These are phyloP conservation scores for Suillus cothurnatus DNA, from an alignment of 768 basidiomycete genomes.

Conservation along the genomic window DNA sequence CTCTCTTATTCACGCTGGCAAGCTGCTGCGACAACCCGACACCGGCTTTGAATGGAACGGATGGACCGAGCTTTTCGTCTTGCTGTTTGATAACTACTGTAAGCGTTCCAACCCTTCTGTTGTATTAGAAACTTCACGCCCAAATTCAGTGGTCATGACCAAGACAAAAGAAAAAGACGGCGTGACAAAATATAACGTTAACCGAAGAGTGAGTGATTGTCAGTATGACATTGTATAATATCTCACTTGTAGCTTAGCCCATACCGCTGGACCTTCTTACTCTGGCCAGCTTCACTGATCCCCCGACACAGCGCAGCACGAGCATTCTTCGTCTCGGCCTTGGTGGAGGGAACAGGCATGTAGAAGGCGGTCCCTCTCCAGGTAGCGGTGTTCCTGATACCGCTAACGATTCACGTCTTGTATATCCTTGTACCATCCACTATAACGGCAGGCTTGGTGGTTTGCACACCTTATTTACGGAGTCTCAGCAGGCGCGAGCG, in stretches of 20 bases:
- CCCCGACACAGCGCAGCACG: constrained; percentile 71
- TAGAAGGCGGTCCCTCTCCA: constrained; percentile 26
- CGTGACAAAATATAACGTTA: constrained; percentile 74
- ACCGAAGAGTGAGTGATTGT: constrained; percentile 61
- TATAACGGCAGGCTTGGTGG: constrained; percentile 90
- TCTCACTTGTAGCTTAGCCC: constrained; percentile 52
- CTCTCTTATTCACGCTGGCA: constrained; percentile 82
- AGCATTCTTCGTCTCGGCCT: constrained; percentile 69
- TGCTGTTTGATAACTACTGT: constrained; percentile 97
- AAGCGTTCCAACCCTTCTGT: constrained; percentile 30
- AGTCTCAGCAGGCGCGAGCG: constrained; percentile 67
- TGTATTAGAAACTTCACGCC: constrained; percentile 14
- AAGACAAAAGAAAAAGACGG: constrained; percentile 82
- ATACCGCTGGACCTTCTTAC: constrained; percentile 91
- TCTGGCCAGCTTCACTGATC: constrained; percentile 80
- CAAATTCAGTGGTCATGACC: constrained; percentile 77
- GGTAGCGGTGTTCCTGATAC: constrained; percentile 39
- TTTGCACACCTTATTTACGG: constrained; percentile 85
- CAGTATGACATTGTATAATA: not conserved
- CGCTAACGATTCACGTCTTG: constrained; percentile 66
- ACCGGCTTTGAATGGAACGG: constrained; percentile 86
- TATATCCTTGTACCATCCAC: constrained; percentile 87
- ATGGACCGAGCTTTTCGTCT: constrained; percentile 87
- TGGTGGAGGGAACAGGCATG: constrained; percentile 43
- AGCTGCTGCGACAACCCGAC: constrained; percentile 84